Conservation (phyloP, 1,284 basidiomycete species). For the Boletus semigastroideus region DNA sequence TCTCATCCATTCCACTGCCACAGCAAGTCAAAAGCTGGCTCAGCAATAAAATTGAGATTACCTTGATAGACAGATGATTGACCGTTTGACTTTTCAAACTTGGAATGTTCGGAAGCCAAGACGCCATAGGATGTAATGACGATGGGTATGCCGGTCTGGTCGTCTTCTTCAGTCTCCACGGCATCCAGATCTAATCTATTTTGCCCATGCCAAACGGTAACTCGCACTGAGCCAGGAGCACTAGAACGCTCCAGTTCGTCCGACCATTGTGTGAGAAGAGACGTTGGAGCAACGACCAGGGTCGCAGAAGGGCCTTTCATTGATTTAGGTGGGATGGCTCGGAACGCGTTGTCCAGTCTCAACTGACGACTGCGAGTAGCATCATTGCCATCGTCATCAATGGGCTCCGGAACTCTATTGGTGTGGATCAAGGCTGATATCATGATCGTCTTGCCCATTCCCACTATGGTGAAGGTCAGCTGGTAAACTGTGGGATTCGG, state of each 20-base stretch:
- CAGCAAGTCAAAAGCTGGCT: constrained; percentile 1
- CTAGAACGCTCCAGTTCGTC: constrained; percentile 81
- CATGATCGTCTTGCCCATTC: constrained; percentile 99
- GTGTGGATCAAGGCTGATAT: constrained; percentile 88
- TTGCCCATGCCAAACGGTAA: constrained; percentile 85
- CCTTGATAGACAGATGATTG: constrained; percentile 73
- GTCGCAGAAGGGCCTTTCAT: constrained; percentile 61
- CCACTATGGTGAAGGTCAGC: constrained; percentile 51
- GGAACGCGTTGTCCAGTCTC: constrained; percentile 62
- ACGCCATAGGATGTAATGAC: constrained; percentile 91
- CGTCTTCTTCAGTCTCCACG: constrained; percentile 50
- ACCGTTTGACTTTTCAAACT: constrained; percentile 51
- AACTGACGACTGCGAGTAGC: constrained; percentile 54
- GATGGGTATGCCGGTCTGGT: constrained; percentile 61
- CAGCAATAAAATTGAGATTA: constrained; percentile 35
- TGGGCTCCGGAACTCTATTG: constrained; percentile 52
- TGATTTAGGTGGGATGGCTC: constrained; percentile 32
- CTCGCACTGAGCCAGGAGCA: constrained; percentile 65
- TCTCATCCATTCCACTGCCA: constrained; percentile 74
- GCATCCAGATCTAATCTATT: constrained; percentile 74
- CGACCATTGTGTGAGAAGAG: constrained; percentile 88
- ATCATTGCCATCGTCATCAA: constrained; percentile 33
- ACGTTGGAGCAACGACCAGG: constrained; percentile 91
- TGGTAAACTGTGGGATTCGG: neutral
- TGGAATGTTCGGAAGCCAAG: constrained; percentile 80